Base-by-base conservation (phyloP, 352 stramenopile genomes). In the Globisporangium cederbergense region DNA sequence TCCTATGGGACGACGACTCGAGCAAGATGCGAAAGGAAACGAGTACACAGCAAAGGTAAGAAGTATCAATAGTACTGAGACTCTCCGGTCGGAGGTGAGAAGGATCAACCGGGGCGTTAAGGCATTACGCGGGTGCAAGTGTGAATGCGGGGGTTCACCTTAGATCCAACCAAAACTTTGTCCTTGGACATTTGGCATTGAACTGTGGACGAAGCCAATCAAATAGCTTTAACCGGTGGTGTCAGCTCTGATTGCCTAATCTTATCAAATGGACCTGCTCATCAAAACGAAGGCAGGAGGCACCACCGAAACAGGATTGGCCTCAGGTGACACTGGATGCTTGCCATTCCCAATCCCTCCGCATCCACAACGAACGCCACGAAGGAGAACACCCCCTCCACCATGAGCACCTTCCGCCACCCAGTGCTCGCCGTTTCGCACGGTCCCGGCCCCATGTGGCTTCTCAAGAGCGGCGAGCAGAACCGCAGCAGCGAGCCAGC, bases 341-440 rank as follows among this genome's bases (percentile, higher is more conserved):
- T 45, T 16, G 4, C 16, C 47, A 59, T 34, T 53, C 28, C 3
- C 20, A 22, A 13, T 51, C 34, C 57, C 4, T 18, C 42, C 49
- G n/a, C 1, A 10, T 18, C 42, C 49, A 34, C 1, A 10, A 13
- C 28, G 36, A 20, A 36, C 32, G 32, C 32, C 2, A 9, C 43
- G 9, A 10, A 30, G 20, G 4, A 16, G 2, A 54, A 2, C 25
- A 6, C 2, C 3, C 16, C 25, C 25, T 28, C 25, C 45, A 8
- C 16, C n/a, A 71, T 74, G 53, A 58, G 57, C 22, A 49, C 18
- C 13, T 63, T 58, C 58, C 57, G 66, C 36, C 77, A 85, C 56
- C 75, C 75, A 0, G 73, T 83, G 8, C 58, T 88, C 40, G 80
- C 75, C 45, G 63, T 87, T 57, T 85, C 82, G 5, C 81, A 93